phyloP scores from a whole-genome alignment of 2,329 filamentous ascomycete genomes.

The Diaporthe longicolla region DNA sequence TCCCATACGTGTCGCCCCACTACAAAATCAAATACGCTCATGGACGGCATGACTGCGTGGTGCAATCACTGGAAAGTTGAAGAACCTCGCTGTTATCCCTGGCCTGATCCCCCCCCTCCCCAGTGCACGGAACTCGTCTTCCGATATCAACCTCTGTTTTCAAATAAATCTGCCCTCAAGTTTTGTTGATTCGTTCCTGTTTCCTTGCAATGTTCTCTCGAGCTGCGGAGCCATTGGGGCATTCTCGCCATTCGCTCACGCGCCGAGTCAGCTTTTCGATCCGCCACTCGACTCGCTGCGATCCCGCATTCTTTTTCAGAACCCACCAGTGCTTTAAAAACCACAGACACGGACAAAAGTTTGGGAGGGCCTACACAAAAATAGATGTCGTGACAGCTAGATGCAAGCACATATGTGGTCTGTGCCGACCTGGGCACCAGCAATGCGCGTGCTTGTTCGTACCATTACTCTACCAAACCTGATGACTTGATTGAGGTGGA shows the following conservation, averaged over 20 bases:
- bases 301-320: background rate
- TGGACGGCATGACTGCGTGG: slow-evolving; percentile 59
- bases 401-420: background rate
- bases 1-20: slow-evolving; percentile 1
- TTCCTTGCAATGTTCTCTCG: background rate
- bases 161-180: background rate
- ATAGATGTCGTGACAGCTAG: slow-evolving; percentile 14
- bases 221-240: background rate
- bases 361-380: slow-evolving; percentile 33
- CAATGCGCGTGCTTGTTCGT: background rate
- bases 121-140: background rate
- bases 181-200: background rate
- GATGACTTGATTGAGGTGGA: background rate
- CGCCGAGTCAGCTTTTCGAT: background rate
- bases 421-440: slow-evolving; percentile 4
- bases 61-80: background rate
- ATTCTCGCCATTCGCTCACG: background rate
- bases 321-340: background rate
- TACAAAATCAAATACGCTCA: slow-evolving; percentile 55
- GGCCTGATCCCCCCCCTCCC: slow-evolving; percentile 33
- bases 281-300: background rate
- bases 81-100: slow-evolving; percentile 40
- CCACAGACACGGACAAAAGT: slow-evolving; percentile 21
- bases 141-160: background rate
- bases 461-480: background rate